A percentile compares a stretch with the other conserved stretches of the same genome.
phyloP scores from a whole-genome alignment of 352 stramenopile genomes.

The Phytophthora pseudosyringae region DNA sequence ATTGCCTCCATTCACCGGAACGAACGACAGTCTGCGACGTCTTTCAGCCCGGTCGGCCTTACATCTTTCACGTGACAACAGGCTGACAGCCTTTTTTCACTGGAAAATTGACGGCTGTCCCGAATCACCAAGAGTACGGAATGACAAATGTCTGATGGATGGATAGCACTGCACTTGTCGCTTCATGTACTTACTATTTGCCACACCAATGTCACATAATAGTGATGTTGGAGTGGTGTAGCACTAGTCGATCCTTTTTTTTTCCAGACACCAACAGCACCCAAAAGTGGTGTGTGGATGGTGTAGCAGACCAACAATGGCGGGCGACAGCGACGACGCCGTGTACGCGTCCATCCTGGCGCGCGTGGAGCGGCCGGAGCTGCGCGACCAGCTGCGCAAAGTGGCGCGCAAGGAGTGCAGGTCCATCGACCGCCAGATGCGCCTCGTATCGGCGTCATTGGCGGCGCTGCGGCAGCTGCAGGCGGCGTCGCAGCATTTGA shows the following conservation, averaged over 20 bases:
- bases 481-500: slow-evolving; percentile 29
- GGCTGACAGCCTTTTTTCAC: neutral
- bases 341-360: slow-evolving; percentile 46
- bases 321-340: slow-evolving; percentile 20
- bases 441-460: slow-evolving; percentile 21
- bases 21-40: neutral
- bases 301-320: slow-evolving; percentile 6
- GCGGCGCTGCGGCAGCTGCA: slow-evolving; percentile 34
- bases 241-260: too few species aligned
- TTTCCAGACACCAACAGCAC: neutral
- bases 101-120: neutral
- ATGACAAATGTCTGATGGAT: neutral
- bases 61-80: neutral
- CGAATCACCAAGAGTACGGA: neutral
- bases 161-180: too few species aligned
- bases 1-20: neutral
- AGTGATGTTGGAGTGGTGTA: neutral
- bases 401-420: slow-evolving; percentile 27
- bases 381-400: slow-evolving; percentile 23
- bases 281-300: slow-evolving; percentile 1
- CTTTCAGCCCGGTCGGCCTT: neutral
- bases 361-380: slow-evolving; percentile 30
- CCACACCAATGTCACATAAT: neutral
- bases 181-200: neutral
- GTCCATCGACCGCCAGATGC: slow-evolving; percentile 8